phyloP scores from a whole-genome alignment of 2,329 filamentous ascomycete genomes.

The Xylariaceae sp. region DNA sequence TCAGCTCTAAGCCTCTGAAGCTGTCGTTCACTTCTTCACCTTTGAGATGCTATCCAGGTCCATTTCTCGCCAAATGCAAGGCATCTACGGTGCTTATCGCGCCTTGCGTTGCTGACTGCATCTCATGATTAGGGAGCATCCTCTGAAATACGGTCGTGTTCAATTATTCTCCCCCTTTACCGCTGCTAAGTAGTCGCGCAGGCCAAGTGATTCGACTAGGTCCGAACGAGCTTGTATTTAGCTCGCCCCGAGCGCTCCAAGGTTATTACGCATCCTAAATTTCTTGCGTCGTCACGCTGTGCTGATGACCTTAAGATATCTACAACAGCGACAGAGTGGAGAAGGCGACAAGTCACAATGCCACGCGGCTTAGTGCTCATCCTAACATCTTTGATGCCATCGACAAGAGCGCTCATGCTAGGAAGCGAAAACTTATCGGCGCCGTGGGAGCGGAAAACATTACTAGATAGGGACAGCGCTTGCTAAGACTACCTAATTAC shows the following conservation, averaged over 20 bases:
- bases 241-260: constrained; percentile 1
- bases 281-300: neutral
- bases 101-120: neutral
- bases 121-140: neutral
- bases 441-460: neutral
- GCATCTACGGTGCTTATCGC: neutral
- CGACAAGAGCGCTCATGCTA: constrained; percentile 2
- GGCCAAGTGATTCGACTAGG: constrained; percentile 3
- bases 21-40: constrained; percentile 2
- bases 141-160: constrained; percentile 4
- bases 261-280: neutral
- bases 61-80: neutral
- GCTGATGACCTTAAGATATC: constrained; percentile 8
- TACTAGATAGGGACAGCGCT: constrained; percentile 4
- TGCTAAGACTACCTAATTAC: constrained; percentile 1
- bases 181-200: neutral
- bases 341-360: constrained; percentile 8
- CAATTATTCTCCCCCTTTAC: neutral
- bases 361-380: neutral
- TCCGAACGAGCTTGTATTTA: constrained; percentile 8
- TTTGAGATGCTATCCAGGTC: constrained; percentile 1
- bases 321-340: constrained; percentile 8
- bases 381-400: constrained; percentile 4
- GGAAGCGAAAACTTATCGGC: constrained; percentile 4
- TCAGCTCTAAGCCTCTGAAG: no score